Base-by-base conservation (phyloP, 2,329 filamentous ascomycete species). In the Apiospora saccharicola region DNA sequence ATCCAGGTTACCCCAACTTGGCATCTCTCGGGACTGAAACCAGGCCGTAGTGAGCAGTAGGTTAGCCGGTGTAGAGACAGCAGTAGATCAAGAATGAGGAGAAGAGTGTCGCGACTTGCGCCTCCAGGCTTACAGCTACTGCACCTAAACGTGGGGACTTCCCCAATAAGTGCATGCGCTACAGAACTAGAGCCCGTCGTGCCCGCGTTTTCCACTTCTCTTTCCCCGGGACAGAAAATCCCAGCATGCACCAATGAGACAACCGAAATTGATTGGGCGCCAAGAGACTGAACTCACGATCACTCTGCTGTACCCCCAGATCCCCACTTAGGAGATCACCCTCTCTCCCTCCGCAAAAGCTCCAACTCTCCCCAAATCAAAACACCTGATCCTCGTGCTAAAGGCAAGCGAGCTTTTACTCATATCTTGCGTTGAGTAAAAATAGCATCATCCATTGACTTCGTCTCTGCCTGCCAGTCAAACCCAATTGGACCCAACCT, bases 311-410 rank as follows among this genome's bases (percentile, higher is more conserved):
- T 12, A 10, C 14, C 53, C 30, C 30, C 53, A 57, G 6, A 57
- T 16, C 51, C 57, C 51, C 57, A 64, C 57, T 64, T 64, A 64
- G 41, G 57, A 41, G 57, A 64, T 64, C 57, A 37, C 30, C 57
- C 57, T 41, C 57, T 41, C 57, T 61, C 53, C 30, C 34, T 41
- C 19, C 57, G 3, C 34, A 41, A 19, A 64, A 41, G 57, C 57
- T 41, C 57, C 22, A 34, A 64, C 34, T 41, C 57, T 16, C 57
- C 30, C 30, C 57, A 4, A 64, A 37, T 34, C 37, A 41, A 41
- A 64, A 64, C 57, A 64, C 57, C 57, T 64, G 53, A 61, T 61
- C 53, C 53, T 61, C 53, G 10, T 61, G 53, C 53, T 37, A 0
- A 7, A 61, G 30, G 30, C 30, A 22, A 22, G 37, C 34, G 53